Conservation (phyloP, 352 stramenopile genomes). For the Phytophthora niederhauseri region DNA sequence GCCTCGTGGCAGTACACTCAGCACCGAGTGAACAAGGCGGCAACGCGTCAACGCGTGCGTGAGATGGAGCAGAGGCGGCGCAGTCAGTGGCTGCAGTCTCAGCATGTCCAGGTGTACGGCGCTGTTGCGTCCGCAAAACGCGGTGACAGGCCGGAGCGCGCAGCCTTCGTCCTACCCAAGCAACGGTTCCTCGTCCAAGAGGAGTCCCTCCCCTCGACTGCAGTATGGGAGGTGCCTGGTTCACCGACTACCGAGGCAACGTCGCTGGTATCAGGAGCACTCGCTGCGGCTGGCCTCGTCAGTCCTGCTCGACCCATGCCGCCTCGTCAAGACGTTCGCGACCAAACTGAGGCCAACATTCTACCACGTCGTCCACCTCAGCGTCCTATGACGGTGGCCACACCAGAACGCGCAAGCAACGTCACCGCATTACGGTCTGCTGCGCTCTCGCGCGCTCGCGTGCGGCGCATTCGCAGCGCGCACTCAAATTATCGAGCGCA, state of each 20-base stretch:
- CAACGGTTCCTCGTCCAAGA: conserved; percentile 33
- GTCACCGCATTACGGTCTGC: conserved; percentile 22
- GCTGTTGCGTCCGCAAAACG: conserved; percentile 15
- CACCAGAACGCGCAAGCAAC: conserved; percentile 6
- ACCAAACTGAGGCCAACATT: not conserved
- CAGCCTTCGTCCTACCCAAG: conserved; percentile 28
- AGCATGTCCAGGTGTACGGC: conserved; percentile 32
- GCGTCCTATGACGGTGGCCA: conserved; percentile 20
- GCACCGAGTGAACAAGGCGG: conserved; percentile 11
- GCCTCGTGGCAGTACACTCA: conserved; percentile 41
- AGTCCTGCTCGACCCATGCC: conserved; percentile 4
- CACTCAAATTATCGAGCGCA: conserved; percentile 6
- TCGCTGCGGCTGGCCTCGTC: conserved; percentile 21
- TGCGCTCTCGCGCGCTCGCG: conserved; percentile 27
- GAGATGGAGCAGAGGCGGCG: conserved; percentile 31
- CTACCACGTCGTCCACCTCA: conserved; percentile 12
- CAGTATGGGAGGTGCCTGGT: conserved; percentile 24
- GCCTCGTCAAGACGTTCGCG: not conserved
- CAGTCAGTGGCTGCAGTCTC: conserved; percentile 49
- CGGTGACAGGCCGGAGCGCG: conserved; percentile 12
- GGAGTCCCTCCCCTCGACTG: conserved; percentile 26
- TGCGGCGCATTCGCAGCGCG: conserved; percentile 33
- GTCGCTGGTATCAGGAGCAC: conserved; percentile 14
- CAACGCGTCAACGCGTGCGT: conserved; percentile 8
- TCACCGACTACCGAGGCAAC: conserved; percentile 6